These are phyloP conservation scores for Paragyromitra xinjiangensis DNA, from an alignment of 495 filamentous ascomycete species.

Conservation along the genomic window DNA sequence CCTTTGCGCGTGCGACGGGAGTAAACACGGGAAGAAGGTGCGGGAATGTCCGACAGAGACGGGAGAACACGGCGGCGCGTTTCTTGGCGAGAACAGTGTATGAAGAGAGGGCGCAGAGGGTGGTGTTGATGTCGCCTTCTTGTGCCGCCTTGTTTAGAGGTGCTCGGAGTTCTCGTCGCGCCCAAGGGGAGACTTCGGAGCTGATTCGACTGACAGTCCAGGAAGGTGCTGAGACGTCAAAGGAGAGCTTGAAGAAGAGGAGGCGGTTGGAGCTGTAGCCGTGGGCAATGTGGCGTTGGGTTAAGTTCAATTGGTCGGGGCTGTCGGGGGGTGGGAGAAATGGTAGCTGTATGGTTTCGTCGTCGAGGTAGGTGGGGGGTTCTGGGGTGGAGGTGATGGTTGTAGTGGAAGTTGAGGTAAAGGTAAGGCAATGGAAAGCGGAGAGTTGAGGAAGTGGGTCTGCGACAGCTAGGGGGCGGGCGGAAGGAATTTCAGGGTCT, in stretches of 20 bases:
- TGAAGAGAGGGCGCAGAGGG: constrained; percentile 49
- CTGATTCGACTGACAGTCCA: background rate
- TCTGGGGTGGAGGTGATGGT: background rate
- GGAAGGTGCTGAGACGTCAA: constrained; percentile 18
- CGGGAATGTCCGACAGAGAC: constrained; percentile 37
- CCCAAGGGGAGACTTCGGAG: constrained; percentile 41
- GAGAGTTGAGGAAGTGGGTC: constrained; percentile 38
- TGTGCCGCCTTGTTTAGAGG: constrained; percentile 18
- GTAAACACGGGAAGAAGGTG: constrained; percentile 34
- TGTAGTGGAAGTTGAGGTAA: constrained; percentile 31
- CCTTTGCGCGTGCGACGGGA: background rate
- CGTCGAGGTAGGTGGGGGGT: constrained; percentile 1
- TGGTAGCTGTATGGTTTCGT: constrained; percentile 11
- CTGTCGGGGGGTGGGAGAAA: background rate
- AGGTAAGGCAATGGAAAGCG: constrained; percentile 51
- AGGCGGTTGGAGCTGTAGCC: constrained; percentile 42
- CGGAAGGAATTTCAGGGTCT: constrained; percentile 40
- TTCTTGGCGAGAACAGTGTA: constrained; percentile 39
- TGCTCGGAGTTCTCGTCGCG: constrained; percentile 34
- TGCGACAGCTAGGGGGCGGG: constrained; percentile 20
- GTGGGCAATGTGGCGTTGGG: constrained; percentile 33
- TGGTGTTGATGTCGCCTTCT: constrained; percentile 26
- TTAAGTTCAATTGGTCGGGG: background rate
- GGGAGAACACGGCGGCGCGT: constrained; percentile 42
- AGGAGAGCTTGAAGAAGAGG: constrained; percentile 42